phyloP scores from a whole-genome alignment of 192 early-diverging fungal species.

The Umbelopsis sp. region DNA sequence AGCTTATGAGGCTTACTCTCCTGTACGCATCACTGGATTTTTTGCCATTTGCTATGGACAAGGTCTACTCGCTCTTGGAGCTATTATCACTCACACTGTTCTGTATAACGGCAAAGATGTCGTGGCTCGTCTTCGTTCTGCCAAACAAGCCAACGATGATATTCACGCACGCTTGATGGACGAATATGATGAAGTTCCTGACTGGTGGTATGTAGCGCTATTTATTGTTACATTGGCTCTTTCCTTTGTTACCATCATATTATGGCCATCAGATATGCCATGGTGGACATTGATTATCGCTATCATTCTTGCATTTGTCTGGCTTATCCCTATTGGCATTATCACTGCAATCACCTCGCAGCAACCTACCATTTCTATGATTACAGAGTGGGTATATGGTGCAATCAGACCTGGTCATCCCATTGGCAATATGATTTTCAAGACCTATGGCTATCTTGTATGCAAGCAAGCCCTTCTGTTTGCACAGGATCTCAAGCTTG shows the following conservation, averaged over 20 bases:
- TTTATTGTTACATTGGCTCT: conserved; percentile 55
- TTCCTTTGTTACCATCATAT: conserved; percentile 49
- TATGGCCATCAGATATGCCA: conserved; percentile 56
- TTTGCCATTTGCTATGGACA: conserved; percentile 71
- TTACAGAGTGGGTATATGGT: conserved; percentile 72
- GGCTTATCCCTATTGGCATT: conserved; percentile 66
- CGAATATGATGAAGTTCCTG: conserved; percentile 72
- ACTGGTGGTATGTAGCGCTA: conserved; percentile 72
- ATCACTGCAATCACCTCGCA: conserved; percentile 63
- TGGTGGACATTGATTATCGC: conserved; percentile 64
- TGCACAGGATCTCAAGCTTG: conserved; percentile 71
- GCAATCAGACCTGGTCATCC: conserved; percentile 62
- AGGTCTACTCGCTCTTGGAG: conserved; percentile 66
- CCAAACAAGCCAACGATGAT: conserved; percentile 63
- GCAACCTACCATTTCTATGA: conserved; percentile 60
- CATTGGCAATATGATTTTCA: conserved; percentile 69
- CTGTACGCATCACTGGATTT: conserved; percentile 65
- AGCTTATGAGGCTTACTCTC: conserved; percentile 61
- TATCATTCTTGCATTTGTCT: conserved; percentile 49
- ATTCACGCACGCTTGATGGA: conserved; percentile 79
- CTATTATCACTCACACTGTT: conserved; percentile 63
- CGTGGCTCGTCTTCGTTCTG: conserved; percentile 54
- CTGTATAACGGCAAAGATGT: conserved; percentile 75
- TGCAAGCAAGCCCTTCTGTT: conserved; percentile 63
- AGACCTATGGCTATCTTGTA: conserved; percentile 64